Percentiles rank a stretch among this genome's conserved stretches.
Evolutionary conservation across 2,329 filamentous ascomycete genomes (phyloP).

Genomic region (Fusarium staphyleae): DNA sequence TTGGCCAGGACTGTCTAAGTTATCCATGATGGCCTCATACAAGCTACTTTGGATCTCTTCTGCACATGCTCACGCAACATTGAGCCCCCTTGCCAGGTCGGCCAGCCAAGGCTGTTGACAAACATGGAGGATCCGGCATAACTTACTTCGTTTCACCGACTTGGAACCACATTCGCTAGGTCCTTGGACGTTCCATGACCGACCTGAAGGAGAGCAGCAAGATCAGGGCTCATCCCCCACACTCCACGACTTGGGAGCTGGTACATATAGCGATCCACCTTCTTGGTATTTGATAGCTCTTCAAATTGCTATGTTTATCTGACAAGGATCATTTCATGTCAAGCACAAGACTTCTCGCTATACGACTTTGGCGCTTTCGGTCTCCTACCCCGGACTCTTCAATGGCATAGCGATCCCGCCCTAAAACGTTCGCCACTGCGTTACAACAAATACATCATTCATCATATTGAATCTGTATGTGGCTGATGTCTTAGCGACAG

Average conservation of each 20-base stretch:
- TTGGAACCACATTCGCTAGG: too few relatives aligned
- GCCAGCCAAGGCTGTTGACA: constrained; percentile 18
- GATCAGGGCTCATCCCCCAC: constrained; percentile 37
- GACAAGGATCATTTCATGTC: not conserved
- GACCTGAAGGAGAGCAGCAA: constrained; percentile 28
- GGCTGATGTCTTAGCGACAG: constrained; percentile 2
- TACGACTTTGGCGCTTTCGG: not conserved
- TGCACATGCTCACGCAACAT: constrained; percentile 16
- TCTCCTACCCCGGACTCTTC: not conserved
- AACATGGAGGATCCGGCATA: constrained; percentile 16
- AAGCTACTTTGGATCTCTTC: too few relatives aligned
- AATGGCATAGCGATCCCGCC: not conserved
- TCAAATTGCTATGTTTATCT: not conserved
- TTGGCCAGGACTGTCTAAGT: too few relatives aligned
- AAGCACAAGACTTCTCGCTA: too few relatives aligned
- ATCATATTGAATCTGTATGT: constrained; percentile 8
- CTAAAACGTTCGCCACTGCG: not conserved
- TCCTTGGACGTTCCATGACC: too few relatives aligned
- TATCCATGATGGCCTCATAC: too few relatives aligned
- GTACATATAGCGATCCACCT: constrained; percentile 30
- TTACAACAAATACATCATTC: not conserved
- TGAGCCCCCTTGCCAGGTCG: constrained; percentile 2
- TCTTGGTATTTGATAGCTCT: constrained; percentile 3
- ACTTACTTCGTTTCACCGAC: constrained; percentile 31
- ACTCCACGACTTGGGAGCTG: constrained; percentile 29